Percentiles rank a stretch among this genome's conserved stretches.
Conservation (phyloP, 208 protist species). For the Naegleria fowleri region DNA sequence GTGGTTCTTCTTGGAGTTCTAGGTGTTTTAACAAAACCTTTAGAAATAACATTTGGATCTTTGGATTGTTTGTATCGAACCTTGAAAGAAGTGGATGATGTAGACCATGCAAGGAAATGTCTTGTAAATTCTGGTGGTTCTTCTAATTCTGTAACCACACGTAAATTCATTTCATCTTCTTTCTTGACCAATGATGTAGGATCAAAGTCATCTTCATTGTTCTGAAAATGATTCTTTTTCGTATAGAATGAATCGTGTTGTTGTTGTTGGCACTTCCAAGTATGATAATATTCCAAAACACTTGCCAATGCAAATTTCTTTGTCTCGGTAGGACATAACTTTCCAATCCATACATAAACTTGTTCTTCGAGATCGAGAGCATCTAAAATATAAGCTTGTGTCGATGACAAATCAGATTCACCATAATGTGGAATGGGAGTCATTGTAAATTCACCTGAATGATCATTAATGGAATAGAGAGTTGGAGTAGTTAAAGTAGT, state of each 20-base stretch:
- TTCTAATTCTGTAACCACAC: not conserved
- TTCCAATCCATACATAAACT: not conserved
- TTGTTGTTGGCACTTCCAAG: not conserved
- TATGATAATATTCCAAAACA: not conserved
- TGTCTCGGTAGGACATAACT: not conserved
- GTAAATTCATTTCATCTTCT: not conserved
- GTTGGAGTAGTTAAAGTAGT: not conserved
- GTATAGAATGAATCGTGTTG: not conserved
- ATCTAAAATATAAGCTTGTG: not conserved
- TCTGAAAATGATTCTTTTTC: not conserved
- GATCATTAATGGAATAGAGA: not conserved
- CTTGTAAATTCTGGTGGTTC: slow-evolving; percentile 6
- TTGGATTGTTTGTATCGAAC: not conserved
- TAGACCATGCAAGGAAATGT: not conserved
- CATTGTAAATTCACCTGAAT: not conserved
- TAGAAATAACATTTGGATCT: not conserved
- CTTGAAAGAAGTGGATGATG: not conserved
- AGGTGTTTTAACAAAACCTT: not conserved
- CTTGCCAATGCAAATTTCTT: not conserved
- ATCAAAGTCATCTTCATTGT: not conserved
- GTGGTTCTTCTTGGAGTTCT: not conserved
- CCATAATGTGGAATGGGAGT: not conserved
- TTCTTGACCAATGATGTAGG: not conserved
- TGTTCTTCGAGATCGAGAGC: not conserved
- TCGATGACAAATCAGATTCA: not conserved